A percentile compares a stretch with the other conserved stretches of the same genome.
Conservation (phyloP, 768 basidiomycete genomes). For the Psilocybe sp. region DNA sequence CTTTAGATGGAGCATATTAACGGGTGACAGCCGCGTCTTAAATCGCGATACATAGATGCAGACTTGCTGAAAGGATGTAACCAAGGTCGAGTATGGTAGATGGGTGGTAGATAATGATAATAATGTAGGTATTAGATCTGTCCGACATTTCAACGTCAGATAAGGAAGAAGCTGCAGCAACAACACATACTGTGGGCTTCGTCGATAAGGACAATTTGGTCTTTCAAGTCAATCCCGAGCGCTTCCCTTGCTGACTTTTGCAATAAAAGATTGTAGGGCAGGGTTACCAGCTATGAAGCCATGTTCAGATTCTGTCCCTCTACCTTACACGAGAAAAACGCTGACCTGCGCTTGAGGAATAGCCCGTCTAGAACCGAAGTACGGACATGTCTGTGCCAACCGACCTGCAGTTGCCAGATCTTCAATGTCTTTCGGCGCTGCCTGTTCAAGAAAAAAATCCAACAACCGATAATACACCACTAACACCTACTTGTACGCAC, state of each 20-base stretch:
- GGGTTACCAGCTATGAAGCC: conserved; percentile 66
- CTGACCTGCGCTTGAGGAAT: conserved; percentile 88
- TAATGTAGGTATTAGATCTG: conserved; percentile 87
- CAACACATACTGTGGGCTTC: conserved; percentile 87
- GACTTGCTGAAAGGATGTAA: conserved; percentile 70
- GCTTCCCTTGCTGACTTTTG: conserved; percentile 82
- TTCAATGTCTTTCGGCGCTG: conserved; percentile 90
- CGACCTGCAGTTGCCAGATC: conserved; percentile 79
- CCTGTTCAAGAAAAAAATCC: conserved; percentile 43
- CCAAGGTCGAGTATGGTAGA: conserved; percentile 55
- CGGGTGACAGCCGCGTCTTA: conserved; percentile 66
- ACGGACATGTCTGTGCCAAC: conserved; percentile 75
- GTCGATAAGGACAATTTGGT: conserved; percentile 88
- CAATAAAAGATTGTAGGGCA: conserved; percentile 92
- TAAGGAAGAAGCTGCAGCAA: background rate
- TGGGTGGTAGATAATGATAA: conserved; percentile 79
- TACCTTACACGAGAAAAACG: background rate
- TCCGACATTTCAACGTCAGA: background rate
- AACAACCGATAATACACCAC: background rate
- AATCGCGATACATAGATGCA: conserved; percentile 76
- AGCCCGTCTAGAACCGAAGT: conserved; percentile 86
- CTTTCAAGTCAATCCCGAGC: conserved; percentile 78
- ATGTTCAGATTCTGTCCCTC: background rate
- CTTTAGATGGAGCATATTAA: conserved; percentile 76
- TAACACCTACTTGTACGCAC: conserved; percentile 35